Evolutionary conservation across 129 eudicot genomes (phyloP).

Genomic region (Flaveria ramosissima): DNA sequence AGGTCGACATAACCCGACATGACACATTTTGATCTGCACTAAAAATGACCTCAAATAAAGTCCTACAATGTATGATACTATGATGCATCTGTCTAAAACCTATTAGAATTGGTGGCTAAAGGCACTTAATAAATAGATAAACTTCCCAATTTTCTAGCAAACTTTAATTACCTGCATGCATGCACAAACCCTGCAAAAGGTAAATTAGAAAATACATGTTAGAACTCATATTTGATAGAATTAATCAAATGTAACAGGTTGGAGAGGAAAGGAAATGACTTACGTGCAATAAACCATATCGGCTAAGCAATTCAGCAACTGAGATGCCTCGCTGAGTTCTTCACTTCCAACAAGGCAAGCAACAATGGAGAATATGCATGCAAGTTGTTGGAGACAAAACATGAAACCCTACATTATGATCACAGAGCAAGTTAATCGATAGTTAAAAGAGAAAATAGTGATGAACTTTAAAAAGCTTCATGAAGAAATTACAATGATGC

Average conservation of each 20-base stretch:
- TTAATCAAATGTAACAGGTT: background rate
- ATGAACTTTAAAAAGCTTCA: conserved; percentile 1
- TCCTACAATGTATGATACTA: background rate
- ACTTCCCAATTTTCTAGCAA: background rate
- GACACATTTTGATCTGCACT: no score
- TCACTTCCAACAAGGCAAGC: conserved; percentile 88
- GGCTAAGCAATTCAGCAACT: conserved; percentile 72
- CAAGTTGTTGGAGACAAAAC: conserved; percentile 93
- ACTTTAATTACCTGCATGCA: conserved; percentile 86
- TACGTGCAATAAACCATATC: conserved; percentile 97
- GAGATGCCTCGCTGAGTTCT: conserved; percentile 86
- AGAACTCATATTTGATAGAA: conserved; percentile 23
- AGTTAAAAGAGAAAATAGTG: background rate
- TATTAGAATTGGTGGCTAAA: conserved; percentile 1
- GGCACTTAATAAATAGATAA: background rate
- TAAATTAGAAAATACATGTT: conserved; percentile 23
- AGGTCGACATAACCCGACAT: background rate
- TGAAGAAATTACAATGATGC: conserved; percentile 81
- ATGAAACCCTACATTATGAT: conserved; percentile 73
- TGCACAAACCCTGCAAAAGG: conserved; percentile 83
- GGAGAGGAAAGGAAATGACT: conserved; percentile 27
- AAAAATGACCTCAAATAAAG: no score
- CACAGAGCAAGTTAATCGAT: conserved; percentile 12
- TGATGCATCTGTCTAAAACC: background rate
- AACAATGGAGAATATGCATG: conserved; percentile 88